A percentile compares a stretch with the other conserved stretches of the same genome.
phyloP scores from a whole-genome alignment of 495 filamentous ascomycete genomes.

The Penicillium herquei region DNA sequence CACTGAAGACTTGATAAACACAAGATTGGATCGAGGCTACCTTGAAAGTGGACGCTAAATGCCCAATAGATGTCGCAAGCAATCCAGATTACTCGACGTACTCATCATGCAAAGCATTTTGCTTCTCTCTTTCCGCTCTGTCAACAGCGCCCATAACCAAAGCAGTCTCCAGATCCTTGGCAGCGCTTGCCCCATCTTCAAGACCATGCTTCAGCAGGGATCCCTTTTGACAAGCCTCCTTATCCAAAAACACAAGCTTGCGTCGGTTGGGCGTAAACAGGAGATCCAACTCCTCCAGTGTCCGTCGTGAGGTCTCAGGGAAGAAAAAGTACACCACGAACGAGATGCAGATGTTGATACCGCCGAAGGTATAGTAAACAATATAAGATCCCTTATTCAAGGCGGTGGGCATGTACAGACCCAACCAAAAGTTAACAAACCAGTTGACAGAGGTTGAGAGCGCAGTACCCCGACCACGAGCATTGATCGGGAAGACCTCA shows the following conservation, averaged over 20 bases:
- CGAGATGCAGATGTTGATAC: neutral
- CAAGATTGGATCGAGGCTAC: no score
- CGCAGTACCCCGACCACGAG: neutral
- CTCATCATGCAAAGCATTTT: neutral
- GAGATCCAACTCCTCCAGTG: neutral
- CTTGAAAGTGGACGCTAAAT: no score
- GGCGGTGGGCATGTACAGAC: neutral
- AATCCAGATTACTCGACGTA: neutral
- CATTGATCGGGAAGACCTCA: neutral
- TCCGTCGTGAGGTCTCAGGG: constrained; percentile 1
- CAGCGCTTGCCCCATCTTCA: neutral
- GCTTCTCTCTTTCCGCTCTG: neutral
- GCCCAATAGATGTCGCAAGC: no score
- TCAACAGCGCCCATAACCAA: neutral
- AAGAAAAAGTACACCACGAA: neutral
- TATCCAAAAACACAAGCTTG: neutral
- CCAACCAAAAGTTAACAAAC: constrained; percentile 1
- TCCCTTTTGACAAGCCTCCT: constrained; percentile 1
- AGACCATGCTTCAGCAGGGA: neutral
- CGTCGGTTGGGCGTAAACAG: neutral
- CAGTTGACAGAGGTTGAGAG: neutral
- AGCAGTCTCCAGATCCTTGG: neutral
- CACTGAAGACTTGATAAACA: no score
- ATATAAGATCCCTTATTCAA: neutral
- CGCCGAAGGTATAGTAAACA: neutral